Conservation (phyloP, 192 early-diverging fungal genomes). For the Rhizoclosmatium sp. region DNA sequence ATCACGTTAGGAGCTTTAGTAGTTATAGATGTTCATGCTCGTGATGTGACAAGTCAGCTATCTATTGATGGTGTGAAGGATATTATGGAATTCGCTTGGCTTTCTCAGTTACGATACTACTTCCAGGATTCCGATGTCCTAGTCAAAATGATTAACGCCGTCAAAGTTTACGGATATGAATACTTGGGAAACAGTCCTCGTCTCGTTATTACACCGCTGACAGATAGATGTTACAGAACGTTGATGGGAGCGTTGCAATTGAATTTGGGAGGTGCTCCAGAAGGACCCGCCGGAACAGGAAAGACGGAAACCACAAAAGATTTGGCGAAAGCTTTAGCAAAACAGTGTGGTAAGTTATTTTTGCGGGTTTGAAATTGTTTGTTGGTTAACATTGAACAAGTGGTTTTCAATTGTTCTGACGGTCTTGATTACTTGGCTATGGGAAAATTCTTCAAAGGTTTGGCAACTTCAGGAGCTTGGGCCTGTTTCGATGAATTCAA, state of each 20-base stretch:
- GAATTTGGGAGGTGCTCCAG: conserved; percentile 71
- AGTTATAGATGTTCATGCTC: conserved; percentile 72
- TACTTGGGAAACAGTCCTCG: conserved; percentile 61
- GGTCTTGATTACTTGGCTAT: conserved; percentile 73
- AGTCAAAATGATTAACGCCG: conserved; percentile 70
- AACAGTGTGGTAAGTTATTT: conserved; percentile 59
- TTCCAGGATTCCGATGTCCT: conserved; percentile 67
- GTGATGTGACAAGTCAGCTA: conserved; percentile 62
- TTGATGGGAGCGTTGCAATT: conserved; percentile 69
- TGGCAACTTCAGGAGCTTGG: conserved; percentile 69
- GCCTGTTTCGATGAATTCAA: conserved; percentile 76
- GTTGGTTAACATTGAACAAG: conserved; percentile 13
- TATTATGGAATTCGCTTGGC: conserved; percentile 66
- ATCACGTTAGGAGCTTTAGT: conserved; percentile 68
- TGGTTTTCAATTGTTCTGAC: conserved; percentile 74
- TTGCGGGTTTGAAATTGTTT: not conserved
- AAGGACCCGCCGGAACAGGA: conserved; percentile 67
- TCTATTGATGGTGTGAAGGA: conserved; percentile 56
- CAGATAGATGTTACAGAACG: conserved; percentile 70
- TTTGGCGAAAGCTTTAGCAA: conserved; percentile 71
- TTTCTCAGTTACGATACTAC: conserved; percentile 68
- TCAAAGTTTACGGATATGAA: conserved; percentile 64
- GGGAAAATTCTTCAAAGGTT: conserved; percentile 74
- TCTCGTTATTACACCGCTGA: conserved; percentile 69
- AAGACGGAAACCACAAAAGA: conserved; percentile 75